Evolutionary conservation across 164 flowering plant genomes (phyloP).

Genomic region (Pachysandra terminalis): DNA sequence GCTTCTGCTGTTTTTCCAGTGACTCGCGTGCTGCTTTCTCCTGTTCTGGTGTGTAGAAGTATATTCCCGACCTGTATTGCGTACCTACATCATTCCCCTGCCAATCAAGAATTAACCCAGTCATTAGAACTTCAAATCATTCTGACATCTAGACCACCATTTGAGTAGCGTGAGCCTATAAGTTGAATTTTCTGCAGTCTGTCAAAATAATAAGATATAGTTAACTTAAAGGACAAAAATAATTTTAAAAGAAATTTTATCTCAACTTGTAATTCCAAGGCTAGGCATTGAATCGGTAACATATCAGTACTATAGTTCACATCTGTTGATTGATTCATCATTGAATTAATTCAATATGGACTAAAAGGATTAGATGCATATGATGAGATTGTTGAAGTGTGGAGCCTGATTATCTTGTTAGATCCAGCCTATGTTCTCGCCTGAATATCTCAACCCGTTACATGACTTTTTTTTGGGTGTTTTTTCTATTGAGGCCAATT

Average conservation of each 20-base stretch:
- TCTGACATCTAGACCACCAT: not conserved
- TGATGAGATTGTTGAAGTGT: no score
- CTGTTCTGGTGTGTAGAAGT: conserved; percentile 84
- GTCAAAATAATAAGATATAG: no score
- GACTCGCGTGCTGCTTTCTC: conserved; percentile 72
- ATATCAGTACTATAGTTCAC: not conserved
- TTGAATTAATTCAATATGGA: no score
- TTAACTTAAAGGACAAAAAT: no score
- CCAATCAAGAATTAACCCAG: not conserved
- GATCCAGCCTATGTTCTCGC: no score
- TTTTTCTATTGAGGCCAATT: no score
- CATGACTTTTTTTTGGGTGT: no score
- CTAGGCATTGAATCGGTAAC: not conserved
- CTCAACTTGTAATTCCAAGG: not conserved
- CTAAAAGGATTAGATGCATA: no score
- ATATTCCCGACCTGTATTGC: conserved; percentile 91
- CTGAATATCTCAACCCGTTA: no score
- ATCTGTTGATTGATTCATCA: not conserved
- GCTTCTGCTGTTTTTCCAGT: conserved; percentile 58
- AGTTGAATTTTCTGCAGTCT: no score
- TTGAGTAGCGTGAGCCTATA: not conserved
- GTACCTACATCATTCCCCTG: conserved; percentile 94
- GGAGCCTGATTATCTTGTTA: no score
- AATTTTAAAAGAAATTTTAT: not conserved
- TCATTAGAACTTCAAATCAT: conserved; percentile 6